Evolutionary conservation across 228 moss, liverwort and hornwort genomes (phyloP).

Genomic region (Sphagnum magellanicum): DNA sequence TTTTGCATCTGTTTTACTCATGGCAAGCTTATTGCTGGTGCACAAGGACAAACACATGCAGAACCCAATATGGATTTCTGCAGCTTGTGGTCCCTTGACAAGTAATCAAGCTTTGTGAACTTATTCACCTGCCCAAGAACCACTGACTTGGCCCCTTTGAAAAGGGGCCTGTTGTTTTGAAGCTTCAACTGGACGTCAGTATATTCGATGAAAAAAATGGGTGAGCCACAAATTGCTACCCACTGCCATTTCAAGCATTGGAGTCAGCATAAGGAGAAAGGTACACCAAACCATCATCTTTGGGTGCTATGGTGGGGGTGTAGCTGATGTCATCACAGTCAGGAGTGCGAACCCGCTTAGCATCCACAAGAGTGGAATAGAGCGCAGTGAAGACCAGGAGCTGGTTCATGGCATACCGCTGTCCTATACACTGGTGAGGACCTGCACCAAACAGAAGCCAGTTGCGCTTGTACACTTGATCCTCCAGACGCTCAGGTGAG

Average conservation of each 20-base stretch:
- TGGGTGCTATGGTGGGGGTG: conserved; percentile 81
- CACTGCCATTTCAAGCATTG: not conserved
- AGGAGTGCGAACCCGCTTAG: conserved; percentile 46
- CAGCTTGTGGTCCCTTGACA: too few species aligned
- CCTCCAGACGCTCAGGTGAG: conserved; percentile 62
- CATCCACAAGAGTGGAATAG: conserved; percentile 51
- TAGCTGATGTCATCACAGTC: conserved; percentile 70
- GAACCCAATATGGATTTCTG: too few species aligned
- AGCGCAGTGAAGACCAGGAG: conserved; percentile 63
- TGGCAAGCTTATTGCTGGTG: too few species aligned
- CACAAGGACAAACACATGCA: too few species aligned
- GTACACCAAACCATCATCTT: conserved; percentile 46
- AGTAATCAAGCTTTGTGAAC: too few species aligned
- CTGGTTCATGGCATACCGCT: conserved; percentile 85
- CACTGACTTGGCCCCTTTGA: too few species aligned
- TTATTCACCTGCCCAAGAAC: too few species aligned
- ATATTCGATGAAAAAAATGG: too few species aligned
- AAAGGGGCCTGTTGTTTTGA: too few species aligned
- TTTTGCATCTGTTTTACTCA: too few species aligned
- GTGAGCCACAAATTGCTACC: too few species aligned
- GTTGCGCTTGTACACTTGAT: conserved; percentile 65
- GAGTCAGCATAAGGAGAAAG: conserved; percentile 12
- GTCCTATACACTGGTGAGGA: conserved; percentile 77
- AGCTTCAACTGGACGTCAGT: too few species aligned
- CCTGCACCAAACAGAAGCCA: conserved; percentile 87